Percentiles rank a stretch among this genome's conserved stretches.
phyloP scores from a whole-genome alignment of 2,329 filamentous ascomycete genomes.

The Penicillium aurantiogriseum region DNA sequence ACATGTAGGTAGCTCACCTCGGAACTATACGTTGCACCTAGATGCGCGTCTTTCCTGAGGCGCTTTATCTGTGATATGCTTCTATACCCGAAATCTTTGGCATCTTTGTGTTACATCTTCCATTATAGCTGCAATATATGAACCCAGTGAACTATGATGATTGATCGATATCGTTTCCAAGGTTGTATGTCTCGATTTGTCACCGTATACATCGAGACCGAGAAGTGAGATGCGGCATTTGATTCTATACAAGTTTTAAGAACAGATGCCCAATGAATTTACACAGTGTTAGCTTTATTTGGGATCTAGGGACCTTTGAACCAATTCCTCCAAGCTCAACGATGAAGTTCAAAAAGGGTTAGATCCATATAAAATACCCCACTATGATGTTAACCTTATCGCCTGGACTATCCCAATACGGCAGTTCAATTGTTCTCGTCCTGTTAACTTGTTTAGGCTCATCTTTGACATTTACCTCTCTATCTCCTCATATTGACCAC shows the following conservation, averaged over 20 bases:
- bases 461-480: not conserved
- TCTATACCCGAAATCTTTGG: not conserved
- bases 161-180: not conserved
- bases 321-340: not conserved
- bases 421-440: not conserved
- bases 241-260: not conserved
- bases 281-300: not conserved
- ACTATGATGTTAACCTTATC: conserved; percentile 7
- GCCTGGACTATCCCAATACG: conserved; percentile 10
- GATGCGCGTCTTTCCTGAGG: not conserved
- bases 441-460: not conserved
- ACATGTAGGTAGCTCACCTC: not conserved
- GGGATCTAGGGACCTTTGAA: not conserved
- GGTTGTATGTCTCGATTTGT: no score
- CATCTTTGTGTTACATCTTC: no score
- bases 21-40: not conserved
- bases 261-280: not conserved
- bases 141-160: no score
- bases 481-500: not conserved
- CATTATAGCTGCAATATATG: not conserved
- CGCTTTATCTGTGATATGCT: not conserved
- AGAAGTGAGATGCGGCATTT: not conserved
- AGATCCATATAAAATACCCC: not conserved
- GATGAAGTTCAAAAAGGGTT: not conserved
- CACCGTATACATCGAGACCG: not conserved